These are phyloP conservation scores for Dictyostelium brefeldianum DNA, from an alignment of 78 protist species.

Conservation along the genomic window DNA sequence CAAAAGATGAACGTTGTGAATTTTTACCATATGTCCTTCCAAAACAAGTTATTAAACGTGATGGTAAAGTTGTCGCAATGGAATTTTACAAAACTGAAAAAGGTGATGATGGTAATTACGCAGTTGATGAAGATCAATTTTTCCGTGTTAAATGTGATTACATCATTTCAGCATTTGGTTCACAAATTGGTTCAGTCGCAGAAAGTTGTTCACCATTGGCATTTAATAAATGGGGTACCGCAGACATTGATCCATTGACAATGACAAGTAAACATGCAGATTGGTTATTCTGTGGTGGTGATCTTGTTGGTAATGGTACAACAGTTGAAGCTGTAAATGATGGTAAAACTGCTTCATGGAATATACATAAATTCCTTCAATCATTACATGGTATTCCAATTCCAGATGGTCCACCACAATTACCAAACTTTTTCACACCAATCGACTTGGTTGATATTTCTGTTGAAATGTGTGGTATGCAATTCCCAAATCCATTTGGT, in stretches of 20 bases:
- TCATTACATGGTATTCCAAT: constrained; percentile 84
- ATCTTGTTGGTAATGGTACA: constrained; percentile 89
- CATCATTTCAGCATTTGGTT: constrained; percentile 96
- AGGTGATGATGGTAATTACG: constrained; percentile 90
- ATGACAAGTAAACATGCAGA: constrained; percentile 68
- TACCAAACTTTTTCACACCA: constrained; percentile 94
- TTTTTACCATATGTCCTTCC: constrained; percentile 91
- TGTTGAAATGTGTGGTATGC: constrained; percentile 91
- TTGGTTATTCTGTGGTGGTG: constrained; percentile 96
- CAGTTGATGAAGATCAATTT: constrained; percentile 89
- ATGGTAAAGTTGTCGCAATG: constrained; percentile 85
- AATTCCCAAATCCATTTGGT: constrained; percentile 97
- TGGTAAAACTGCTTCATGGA: constrained; percentile 97
- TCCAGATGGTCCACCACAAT: constrained; percentile 55
- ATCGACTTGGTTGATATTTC: constrained; percentile 94
- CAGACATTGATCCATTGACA: constrained; percentile 87
- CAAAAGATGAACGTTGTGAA: constrained; percentile 90
- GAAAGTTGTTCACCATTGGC: constrained; percentile 79
- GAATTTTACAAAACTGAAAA: constrained; percentile 90
- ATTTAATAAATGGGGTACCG: constrained; percentile 85
- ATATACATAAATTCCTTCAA: constrained; percentile 93
- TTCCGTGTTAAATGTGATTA: constrained; percentile 91
- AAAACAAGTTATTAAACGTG: constrained; percentile 81
- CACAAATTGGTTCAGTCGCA: constrained; percentile 37
- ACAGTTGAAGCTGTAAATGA: constrained; percentile 98